Conservation (phyloP, 108 stramenopile species). For the Nannochloropsis gaditana region DNA sequence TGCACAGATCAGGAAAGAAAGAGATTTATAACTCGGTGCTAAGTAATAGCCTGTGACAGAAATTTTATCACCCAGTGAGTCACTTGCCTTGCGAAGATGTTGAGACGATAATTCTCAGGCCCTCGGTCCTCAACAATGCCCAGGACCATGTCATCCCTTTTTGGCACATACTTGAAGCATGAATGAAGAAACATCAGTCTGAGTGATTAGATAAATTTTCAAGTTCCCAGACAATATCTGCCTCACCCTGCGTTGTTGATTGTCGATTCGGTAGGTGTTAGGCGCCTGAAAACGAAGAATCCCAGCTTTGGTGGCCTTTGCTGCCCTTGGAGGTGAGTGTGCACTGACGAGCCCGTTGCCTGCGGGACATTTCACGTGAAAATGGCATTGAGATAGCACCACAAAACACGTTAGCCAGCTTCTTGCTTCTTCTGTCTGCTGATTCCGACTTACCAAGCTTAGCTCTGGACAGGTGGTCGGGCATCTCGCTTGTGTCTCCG, state of each 20-base stretch:
- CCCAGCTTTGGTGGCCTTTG: not conserved
- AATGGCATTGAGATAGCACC: no score
- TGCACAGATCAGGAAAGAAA: not conserved
- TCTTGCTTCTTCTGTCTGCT: not conserved
- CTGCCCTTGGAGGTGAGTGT: not conserved
- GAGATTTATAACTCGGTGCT: no score
- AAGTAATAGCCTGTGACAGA: no score
- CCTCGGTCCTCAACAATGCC: slow-evolving; percentile 21
- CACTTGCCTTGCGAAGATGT: not conserved
- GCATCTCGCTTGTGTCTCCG: not conserved
- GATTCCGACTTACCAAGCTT: not conserved
- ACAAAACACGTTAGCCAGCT: no score
- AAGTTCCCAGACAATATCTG: not conserved
- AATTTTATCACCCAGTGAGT: not conserved
- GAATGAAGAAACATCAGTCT: not conserved
- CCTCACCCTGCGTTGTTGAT: not conserved
- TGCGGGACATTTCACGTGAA: not conserved
- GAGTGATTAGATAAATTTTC: not conserved
- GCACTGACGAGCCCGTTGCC: not conserved
- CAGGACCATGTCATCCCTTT: not conserved
- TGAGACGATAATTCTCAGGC: not conserved
- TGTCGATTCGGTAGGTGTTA: not conserved
- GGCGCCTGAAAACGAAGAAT: not conserved
- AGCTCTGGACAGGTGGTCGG: not conserved
- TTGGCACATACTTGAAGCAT: not conserved